These are phyloP conservation scores for Castanea crenata DNA, from an alignment of 306 rosid genomes.

Conservation along the genomic window DNA sequence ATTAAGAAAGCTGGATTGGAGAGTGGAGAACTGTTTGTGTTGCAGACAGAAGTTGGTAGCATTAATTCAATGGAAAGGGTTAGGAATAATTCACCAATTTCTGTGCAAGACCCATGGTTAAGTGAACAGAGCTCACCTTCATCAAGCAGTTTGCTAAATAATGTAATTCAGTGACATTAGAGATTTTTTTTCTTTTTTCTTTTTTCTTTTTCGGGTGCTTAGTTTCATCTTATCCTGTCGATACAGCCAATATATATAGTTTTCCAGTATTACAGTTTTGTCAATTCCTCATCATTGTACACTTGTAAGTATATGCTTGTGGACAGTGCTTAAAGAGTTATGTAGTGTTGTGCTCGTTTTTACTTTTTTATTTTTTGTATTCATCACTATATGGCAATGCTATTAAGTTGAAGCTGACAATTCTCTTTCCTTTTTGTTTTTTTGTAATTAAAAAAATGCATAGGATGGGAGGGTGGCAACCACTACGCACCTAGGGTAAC, in stretches of 20 bases:
- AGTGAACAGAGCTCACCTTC: slow-evolving; percentile 86
- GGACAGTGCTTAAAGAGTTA: not conserved
- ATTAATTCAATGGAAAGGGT: slow-evolving; percentile 33
- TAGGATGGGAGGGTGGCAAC: no score
- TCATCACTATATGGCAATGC: not conserved
- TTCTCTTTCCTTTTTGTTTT: no score
- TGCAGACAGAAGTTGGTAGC: slow-evolving; percentile 18
- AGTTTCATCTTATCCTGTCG: not conserved
- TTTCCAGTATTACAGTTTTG: not conserved
- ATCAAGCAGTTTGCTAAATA: slow-evolving; percentile 61
- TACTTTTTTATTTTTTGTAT: not conserved
- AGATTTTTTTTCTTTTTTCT: not conserved
- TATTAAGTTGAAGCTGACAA: not conserved
- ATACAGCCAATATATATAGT: not conserved
- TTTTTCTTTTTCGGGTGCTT: not conserved
- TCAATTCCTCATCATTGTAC: not conserved
- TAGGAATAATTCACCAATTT: slow-evolving; percentile 50
- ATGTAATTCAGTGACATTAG: slow-evolving; percentile 35
- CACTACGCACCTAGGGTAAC: no score
- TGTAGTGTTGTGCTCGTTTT: not conserved
- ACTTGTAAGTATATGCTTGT: not conserved
- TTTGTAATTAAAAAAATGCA: no score
- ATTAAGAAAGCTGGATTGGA: slow-evolving; percentile 24
- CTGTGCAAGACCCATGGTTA: slow-evolving; percentile 75
- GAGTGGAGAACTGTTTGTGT: slow-evolving; percentile 14